Percentiles rank a stretch among this genome's conserved stretches.
Conservation (phyloP, 2,329 filamentous ascomycete species). For the Alternaria rosae region DNA sequence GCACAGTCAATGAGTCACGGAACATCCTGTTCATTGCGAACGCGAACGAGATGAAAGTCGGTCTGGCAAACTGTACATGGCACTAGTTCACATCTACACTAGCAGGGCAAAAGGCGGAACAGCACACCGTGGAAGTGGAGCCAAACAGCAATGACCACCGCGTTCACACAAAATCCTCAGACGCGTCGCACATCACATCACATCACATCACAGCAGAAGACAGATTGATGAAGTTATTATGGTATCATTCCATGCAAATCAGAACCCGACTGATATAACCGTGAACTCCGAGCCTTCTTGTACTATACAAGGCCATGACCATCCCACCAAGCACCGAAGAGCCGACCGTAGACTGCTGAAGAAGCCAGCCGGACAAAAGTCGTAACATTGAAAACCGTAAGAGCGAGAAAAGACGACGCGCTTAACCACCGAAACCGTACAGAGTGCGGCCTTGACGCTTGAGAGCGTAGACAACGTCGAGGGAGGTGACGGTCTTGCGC, state of each 20-base stretch:
- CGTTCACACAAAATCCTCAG: neutral
- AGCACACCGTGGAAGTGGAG: neutral
- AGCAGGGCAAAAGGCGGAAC: neutral
- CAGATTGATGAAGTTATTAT: conserved; percentile 29
- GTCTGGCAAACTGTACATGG: neutral
- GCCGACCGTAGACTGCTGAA: conserved; percentile 61
- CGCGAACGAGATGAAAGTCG: neutral
- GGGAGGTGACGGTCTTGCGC: conserved; percentile 78
- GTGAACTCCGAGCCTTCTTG: conserved; percentile 42
- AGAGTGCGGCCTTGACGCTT: conserved; percentile 75
- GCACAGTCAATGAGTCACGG: neutral
- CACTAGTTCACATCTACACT: neutral
- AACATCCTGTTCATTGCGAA: neutral
- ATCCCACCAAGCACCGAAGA: conserved; percentile 59
- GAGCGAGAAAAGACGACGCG: conserved; percentile 26
- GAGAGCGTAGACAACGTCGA: conserved; percentile 69
- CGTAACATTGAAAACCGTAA: conserved; percentile 47
- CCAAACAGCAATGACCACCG: neutral
- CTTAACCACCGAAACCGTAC: conserved; percentile 90
- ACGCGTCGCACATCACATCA: conserved; percentile 18
- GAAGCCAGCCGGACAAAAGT: conserved; percentile 36
- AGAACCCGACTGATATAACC: conserved; percentile 39
- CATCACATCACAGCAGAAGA: conserved; percentile 12
- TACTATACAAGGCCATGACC: conserved; percentile 46
- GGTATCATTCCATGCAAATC: conserved; percentile 46